A percentile compares a stretch with the other conserved stretches of the same genome.
Evolutionary conservation across 345 rosid genomes (phyloP).

Genomic region (Brassica carinata): DNA sequence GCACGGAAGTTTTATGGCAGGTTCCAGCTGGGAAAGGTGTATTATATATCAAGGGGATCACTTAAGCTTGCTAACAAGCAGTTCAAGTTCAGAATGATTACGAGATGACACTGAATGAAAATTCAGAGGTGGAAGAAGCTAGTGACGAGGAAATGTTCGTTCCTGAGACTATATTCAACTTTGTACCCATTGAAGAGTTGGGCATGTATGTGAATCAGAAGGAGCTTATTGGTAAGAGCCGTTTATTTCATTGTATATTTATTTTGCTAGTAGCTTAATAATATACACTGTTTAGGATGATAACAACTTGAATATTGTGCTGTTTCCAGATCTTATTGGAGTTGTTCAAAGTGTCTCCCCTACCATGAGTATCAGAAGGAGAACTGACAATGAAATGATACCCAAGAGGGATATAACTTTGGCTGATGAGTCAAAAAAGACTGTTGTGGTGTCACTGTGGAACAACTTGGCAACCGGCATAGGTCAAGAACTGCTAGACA

Average conservation of each 20-base stretch:
- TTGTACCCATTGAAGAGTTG: slow-evolving; percentile 78
- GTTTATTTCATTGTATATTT: too few relatives aligned
- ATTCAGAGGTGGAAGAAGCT: slow-evolving; percentile 86
- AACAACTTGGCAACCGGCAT: slow-evolving; percentile 75
- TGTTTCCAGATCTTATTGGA: slow-evolving; percentile 69
- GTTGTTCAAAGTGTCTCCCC: slow-evolving; percentile 89
- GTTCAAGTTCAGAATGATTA: slow-evolving; percentile 89
- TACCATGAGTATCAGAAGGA: slow-evolving; percentile 75
- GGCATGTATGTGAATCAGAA: slow-evolving; percentile 72
- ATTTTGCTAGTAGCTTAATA: too few relatives aligned
- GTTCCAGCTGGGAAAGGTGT: slow-evolving; percentile 83
- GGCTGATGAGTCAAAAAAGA: slow-evolving; percentile 84
- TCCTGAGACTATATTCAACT: slow-evolving; percentile 79
- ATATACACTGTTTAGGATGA: neutral
- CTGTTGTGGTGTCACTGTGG: slow-evolving; percentile 86
- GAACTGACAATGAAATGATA: slow-evolving; percentile 67
- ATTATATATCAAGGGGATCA: slow-evolving; percentile 79
- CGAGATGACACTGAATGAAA: slow-evolving; percentile 90
- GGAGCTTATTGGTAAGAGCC: slow-evolving; percentile 72
- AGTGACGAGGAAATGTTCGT: slow-evolving; percentile 61
- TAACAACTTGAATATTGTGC: neutral
- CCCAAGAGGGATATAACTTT: slow-evolving; percentile 86
- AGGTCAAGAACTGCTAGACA: slow-evolving; percentile 77
- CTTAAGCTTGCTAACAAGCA: slow-evolving; percentile 88
- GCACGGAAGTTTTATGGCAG: slow-evolving; percentile 75